Evolutionary conservation across 2,329 filamentous ascomycete genomes (phyloP).

Genomic region (Teratosphaeria epicoccoides): DNA sequence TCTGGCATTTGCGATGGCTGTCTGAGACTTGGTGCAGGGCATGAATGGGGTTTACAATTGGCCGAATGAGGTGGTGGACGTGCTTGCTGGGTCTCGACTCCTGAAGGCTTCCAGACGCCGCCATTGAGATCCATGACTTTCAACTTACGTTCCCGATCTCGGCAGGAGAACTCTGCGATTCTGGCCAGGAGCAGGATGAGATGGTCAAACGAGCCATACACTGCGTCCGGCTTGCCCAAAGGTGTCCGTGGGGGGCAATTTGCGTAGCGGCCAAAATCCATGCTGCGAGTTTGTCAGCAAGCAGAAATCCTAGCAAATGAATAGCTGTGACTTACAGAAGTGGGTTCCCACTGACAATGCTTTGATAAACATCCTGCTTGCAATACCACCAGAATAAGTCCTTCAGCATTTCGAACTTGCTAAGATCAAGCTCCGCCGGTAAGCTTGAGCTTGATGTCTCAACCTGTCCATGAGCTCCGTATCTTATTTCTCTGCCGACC

Average conservation of each 20-base stretch:
- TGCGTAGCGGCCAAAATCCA: constrained; percentile 72
- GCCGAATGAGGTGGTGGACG: constrained; percentile 12
- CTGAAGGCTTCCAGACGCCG: constrained; percentile 43
- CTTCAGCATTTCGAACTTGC: constrained; percentile 67
- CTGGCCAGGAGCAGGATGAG: constrained; percentile 71
- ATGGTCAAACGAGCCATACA: constrained; percentile 85
- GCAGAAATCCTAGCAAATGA: background rate
- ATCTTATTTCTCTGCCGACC: constrained; percentile 47
- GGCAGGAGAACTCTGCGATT: constrained; percentile 64
- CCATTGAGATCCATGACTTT: constrained; percentile 52
- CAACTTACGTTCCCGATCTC: constrained; percentile 69
- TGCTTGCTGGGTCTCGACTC: background rate
- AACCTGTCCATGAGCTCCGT: constrained; percentile 47
- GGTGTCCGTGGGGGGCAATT: constrained; percentile 78
- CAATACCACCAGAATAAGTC: constrained; percentile 95
- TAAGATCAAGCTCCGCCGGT: constrained; percentile 48
- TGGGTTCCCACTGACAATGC: constrained; percentile 72
- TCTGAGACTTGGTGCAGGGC: background rate
- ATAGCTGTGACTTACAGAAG: constrained; percentile 57
- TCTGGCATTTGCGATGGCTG: constrained; percentile 29
- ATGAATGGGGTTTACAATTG: constrained; percentile 1
- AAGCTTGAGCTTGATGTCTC: constrained; percentile 27
- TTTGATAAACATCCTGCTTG: constrained; percentile 89
- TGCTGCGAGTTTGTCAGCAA: constrained; percentile 38
- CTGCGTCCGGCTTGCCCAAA: constrained; percentile 63